Conservation (phyloP, 352 stramenopile genomes). For the Globisporangium takayamanum region DNA sequence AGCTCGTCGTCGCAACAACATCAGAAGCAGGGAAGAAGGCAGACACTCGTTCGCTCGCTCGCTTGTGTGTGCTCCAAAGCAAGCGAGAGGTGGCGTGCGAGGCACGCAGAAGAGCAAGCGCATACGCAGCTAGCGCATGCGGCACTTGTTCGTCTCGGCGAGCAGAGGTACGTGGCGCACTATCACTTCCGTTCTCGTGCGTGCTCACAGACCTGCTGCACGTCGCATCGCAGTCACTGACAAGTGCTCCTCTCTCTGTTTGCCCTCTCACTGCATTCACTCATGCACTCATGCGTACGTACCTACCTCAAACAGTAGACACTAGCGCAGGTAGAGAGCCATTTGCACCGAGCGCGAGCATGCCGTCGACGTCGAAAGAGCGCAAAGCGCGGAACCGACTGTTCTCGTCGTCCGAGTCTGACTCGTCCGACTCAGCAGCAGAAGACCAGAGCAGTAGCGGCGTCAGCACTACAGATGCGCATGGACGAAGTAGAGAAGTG, state of each 20-base stretch:
- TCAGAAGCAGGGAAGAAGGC: too few species aligned
- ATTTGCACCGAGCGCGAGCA: slow-evolving; percentile 1
- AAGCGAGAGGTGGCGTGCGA: not conserved
- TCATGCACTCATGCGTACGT: not conserved
- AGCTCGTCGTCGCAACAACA: too few species aligned
- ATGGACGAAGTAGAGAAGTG: not conserved
- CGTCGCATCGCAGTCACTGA: too few species aligned
- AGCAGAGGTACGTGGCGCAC: slow-evolving; percentile 1
- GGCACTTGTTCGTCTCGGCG: slow-evolving; percentile 1
- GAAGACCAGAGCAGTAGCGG: slow-evolving; percentile 5
- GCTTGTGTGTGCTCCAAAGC: too few species aligned
- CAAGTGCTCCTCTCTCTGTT: too few species aligned
- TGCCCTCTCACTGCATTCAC: not conserved
- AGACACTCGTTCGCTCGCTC: too few species aligned
- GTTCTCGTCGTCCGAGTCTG: slow-evolving; percentile 19
- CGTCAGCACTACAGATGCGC: not conserved
- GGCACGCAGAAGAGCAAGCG: not conserved
- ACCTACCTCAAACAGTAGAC: not conserved
- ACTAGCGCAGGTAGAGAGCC: slow-evolving; percentile 2
- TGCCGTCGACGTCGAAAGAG: slow-evolving; percentile 9
- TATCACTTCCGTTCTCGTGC: not conserved
- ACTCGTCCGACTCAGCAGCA: slow-evolving; percentile 10
- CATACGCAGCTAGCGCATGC: slow-evolving; percentile 1
- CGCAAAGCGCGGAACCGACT: slow-evolving; percentile 14
- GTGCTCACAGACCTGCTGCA: too few species aligned